Evolutionary conservation across 176 grass and related monocot genomes (phyloP), one percentile per base, ranked within the genome.

Genomic region (Phoenix roebelenii): DNA sequence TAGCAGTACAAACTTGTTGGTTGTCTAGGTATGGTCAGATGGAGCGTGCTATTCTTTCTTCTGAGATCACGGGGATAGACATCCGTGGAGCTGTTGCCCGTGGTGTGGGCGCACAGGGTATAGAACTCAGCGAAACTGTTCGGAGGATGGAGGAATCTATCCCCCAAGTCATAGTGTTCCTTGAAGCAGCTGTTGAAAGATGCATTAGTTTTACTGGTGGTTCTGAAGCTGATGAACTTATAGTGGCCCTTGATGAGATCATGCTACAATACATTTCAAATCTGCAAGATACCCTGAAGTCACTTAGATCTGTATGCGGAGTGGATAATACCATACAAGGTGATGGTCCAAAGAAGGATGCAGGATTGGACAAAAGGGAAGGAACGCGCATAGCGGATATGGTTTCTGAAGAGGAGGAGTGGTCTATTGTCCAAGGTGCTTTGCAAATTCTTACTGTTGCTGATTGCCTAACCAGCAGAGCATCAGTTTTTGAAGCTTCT

Each of bases 61-160:
- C 79, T 52, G 84, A 83, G 75, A 93, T 98, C 72, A 32, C 81
- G 67, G 29, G 74, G 61, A 85, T 98, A 78, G 88, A 98, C 60
- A 98, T 98, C 61, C 87, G 85, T 76, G 87, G 84, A 5, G 94
- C 88, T 15, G 72, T 98, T 49, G 60, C 94, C 66, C 84, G 94
- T 71, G 94, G 87, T 59, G 76, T 89, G 18, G 94, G 87, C 57
- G 87, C 87, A 64, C 94, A 98, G 68, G 94, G 93, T 67, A 98
- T 98, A 80, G 93, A 98, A 74, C 74, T 98, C 35, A 92, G 94
- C 64, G 94, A 98, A 89, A 92, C 94, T 61, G 88, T 98, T 50
- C 72, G 88, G 32, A 85, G 94, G 82, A 93, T 98, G 94, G 88
- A 98, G 67, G 94, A 98, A 83, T 93, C 94, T 54, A 88, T 98